Evolutionary conservation across 208 protist genomes (phyloP).

Genomic region (Crithidia expoeki): DNA sequence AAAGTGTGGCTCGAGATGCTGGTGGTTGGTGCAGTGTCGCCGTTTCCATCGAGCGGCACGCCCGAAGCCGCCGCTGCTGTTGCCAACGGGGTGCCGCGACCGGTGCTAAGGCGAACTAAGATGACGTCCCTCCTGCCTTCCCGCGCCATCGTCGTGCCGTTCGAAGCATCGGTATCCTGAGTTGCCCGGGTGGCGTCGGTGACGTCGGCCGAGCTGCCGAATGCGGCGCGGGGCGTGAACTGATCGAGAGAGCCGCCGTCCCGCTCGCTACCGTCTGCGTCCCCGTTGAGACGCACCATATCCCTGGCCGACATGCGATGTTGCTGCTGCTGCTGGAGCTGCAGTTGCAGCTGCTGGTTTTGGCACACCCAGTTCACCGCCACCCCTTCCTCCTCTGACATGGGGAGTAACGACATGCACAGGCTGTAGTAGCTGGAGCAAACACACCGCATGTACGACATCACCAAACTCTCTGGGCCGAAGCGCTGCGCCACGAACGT

Average conservation of each 20-base stretch:
- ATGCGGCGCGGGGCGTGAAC: not conserved
- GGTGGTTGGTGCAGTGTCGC: not conserved
- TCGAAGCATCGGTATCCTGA: conserved; percentile 18
- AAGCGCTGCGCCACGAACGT: conserved; percentile 73
- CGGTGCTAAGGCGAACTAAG: conserved; percentile 9
- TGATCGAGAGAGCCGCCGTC: not conserved
- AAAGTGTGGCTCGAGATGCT: not conserved
- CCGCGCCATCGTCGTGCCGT: not conserved
- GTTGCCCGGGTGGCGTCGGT: not conserved
- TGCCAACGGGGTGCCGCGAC: not conserved
- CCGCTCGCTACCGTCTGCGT: conserved; percentile 5
- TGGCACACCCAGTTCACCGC: conserved; percentile 16
- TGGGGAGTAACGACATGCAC: conserved; percentile 14
- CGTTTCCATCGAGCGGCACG: not conserved
- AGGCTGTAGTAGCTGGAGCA: conserved; percentile 51
- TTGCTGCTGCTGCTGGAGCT: conserved; percentile 20
- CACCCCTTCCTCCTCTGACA: conserved; percentile 14
- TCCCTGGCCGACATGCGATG: not conserved
- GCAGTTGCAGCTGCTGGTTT: conserved; percentile 16
- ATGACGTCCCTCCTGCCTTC: conserved; percentile 18
- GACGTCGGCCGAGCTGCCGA: not conserved
- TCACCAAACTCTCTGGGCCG: conserved; percentile 40
- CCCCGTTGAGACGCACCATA: not conserved
- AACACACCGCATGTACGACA: conserved; percentile 53
- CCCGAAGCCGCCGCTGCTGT: not conserved